Percentiles rank a stretch among this genome's conserved stretches.
phyloP scores from a whole-genome alignment of 164 flowering plant genomes.

The Hamamelis virginiana region DNA sequence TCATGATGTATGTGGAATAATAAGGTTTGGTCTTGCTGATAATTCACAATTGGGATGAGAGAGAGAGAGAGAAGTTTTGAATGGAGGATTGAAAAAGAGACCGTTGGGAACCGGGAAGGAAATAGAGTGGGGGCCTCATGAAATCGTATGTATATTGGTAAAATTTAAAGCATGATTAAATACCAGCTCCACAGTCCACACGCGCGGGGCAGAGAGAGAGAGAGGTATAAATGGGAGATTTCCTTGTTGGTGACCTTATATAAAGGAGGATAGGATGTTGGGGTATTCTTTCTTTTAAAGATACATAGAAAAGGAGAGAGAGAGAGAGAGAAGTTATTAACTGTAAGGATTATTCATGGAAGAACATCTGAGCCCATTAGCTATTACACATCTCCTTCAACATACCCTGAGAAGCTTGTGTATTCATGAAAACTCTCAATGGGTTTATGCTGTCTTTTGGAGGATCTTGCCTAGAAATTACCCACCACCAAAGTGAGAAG shows the following conservation, averaged over 20 bases:
- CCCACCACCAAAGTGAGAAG: conserved; percentile 90
- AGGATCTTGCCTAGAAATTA: conserved; percentile 96
- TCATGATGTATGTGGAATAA: conserved; percentile 20
- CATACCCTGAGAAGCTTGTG: conserved; percentile 91
- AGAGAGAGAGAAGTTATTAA: conserved; percentile 12
- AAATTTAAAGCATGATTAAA: conserved; percentile 25
- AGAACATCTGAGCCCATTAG: conserved; percentile 72
- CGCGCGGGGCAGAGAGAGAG: conserved; percentile 27
- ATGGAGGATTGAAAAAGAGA: conserved; percentile 18
- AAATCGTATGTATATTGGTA: conserved; percentile 38
- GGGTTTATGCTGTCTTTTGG: conserved; percentile 99
- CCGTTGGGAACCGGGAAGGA: conserved; percentile 35
- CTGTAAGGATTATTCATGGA: conserved; percentile 43
- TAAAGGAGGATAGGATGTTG: conserved; percentile 39
- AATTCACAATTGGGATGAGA: conserved; percentile 18
- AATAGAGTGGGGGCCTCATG: conserved; percentile 30
- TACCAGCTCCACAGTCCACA: conserved; percentile 7
- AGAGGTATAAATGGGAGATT: conserved; percentile 32
- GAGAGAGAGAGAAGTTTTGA: conserved; percentile 9
- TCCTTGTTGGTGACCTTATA: conserved; percentile 37
- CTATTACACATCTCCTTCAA: conserved; percentile 93
- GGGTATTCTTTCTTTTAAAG: conserved; percentile 26
- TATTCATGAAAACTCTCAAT: conserved; percentile 76
- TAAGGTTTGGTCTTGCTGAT: conserved; percentile 33
- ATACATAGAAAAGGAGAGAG: conserved; percentile 8